phyloP scores from a whole-genome alignment of 129 eudicot genomes.

The Centrapalus pauciflorus region DNA sequence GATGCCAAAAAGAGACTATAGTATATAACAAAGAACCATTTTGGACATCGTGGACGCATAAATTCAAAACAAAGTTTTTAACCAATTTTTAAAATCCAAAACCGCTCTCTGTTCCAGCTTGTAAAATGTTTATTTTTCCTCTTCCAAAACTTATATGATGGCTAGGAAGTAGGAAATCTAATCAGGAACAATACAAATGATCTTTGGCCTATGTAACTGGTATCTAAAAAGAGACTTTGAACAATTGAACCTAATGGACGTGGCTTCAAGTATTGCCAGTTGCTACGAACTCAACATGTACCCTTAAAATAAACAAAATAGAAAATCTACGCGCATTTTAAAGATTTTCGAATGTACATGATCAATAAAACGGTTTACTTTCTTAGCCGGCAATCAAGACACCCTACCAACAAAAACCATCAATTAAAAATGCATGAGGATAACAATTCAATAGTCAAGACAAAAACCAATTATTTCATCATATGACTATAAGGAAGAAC shows the following conservation, averaged over 20 bases:
- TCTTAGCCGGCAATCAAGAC: not conserved
- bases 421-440: not conserved
- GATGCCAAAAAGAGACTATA: not conserved
- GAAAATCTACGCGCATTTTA: too few relatives aligned
- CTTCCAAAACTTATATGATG: too few relatives aligned
- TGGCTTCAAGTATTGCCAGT: too few relatives aligned
- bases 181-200: too few relatives aligned
- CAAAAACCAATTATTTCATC: not conserved
- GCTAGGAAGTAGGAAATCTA: too few relatives aligned
- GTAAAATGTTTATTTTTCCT: not conserved
- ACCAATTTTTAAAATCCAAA: not conserved
- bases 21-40: not conserved
- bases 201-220: too few relatives aligned
- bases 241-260: too few relatives aligned
- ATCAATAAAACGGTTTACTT: not conserved
- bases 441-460: not conserved
- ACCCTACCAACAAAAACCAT: not conserved
- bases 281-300: too few relatives aligned
- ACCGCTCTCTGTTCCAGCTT: not conserved
- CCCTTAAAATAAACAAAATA: too few relatives aligned
- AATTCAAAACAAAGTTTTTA: not conserved
- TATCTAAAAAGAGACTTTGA: too few relatives aligned
- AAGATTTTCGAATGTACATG: not conserved
- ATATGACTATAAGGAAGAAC: not conserved
- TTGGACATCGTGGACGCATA: not conserved